Evolutionary conservation across 148 eudicot species (phyloP).

Genomic region (Selenicereus undatus): DNA sequence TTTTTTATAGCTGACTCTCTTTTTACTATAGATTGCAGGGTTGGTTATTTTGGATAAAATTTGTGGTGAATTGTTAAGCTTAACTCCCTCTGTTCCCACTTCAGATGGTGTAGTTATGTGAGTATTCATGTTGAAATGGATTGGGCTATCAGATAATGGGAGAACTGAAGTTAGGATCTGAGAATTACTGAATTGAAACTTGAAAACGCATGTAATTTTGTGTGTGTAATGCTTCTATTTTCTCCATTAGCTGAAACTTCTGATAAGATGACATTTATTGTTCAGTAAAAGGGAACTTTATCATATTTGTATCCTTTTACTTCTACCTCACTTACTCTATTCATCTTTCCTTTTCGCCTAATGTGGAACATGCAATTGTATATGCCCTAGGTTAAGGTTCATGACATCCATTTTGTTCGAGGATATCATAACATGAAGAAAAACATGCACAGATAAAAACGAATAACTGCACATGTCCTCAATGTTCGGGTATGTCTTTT

Average conservation of each 20-base stretch:
- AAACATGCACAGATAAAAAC: neutral
- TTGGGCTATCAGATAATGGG: neutral
- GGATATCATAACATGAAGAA: slow-evolving; percentile 25
- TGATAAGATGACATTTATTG: neutral
- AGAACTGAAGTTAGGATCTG: neutral
- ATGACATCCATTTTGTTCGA: slow-evolving; percentile 43
- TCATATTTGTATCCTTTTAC: neutral
- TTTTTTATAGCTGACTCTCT: neutral
- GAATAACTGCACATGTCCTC: neutral
- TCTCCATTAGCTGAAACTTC: neutral
- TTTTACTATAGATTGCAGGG: neutral
- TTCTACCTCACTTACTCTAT: neutral
- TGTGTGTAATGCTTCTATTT: neutral
- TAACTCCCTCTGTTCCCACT: neutral
- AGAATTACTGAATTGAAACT: neutral
- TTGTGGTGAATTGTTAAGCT: neutral
- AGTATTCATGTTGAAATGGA: neutral
- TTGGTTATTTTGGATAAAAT: neutral
- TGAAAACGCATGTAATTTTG: neutral
- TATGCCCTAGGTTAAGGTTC: slow-evolving; percentile 43
- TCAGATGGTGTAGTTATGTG: neutral
- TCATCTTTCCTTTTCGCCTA: neutral
- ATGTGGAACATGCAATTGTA: neutral
- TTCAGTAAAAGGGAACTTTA: neutral
- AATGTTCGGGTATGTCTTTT: slow-evolving; percentile 7